A percentile compares a stretch with the other conserved stretches of the same genome.
Evolutionary conservation across 1,139 yeast species (phyloP).

Genomic region (Candida buenavistaensis): DNA sequence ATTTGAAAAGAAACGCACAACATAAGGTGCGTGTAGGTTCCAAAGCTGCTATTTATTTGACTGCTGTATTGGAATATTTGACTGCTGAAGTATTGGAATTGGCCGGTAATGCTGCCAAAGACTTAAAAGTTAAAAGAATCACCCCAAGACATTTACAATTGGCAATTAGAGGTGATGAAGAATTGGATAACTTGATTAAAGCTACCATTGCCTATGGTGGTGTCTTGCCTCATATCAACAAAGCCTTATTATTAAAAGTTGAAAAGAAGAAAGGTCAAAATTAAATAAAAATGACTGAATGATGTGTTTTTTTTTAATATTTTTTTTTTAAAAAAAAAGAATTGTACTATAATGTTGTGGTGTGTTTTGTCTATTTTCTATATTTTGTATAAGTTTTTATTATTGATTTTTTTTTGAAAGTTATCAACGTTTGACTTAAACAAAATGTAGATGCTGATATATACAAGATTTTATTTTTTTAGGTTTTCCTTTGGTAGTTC

Average conservation of each 20-base stretch:
- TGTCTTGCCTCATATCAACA: conserved; percentile 96
- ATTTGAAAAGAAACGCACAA: conserved; percentile 87
- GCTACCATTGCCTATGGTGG: conserved; percentile 99
- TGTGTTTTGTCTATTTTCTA: conserved; percentile 8
- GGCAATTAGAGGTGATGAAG: conserved; percentile 99
- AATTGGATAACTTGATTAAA: conserved; percentile 89
- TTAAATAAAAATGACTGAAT: conserved; percentile 16
- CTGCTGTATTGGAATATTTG: conserved; percentile 95
- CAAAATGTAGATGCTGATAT: too few relatives aligned
- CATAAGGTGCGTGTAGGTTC: conserved; percentile 96
- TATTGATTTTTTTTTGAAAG: conserved; percentile 6
- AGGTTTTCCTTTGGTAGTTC: not conserved
- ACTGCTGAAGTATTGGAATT: conserved; percentile 98
- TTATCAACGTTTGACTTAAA: too few relatives aligned
- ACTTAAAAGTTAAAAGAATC: conserved; percentile 96
- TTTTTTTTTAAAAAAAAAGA: conserved; percentile 3
- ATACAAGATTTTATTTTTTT: too few relatives aligned
- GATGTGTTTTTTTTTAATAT: conserved; percentile 7
- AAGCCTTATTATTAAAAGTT: conserved; percentile 88
- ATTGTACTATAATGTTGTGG: conserved; percentile 17
- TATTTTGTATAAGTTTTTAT: conserved; percentile 6
- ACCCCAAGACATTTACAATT: conserved; percentile 98
- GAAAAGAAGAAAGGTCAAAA: conserved; percentile 71
- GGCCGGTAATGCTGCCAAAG: conserved; percentile 99
- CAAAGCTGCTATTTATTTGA: conserved; percentile 93